These are phyloP conservation scores for Hericium coralloides DNA, from an alignment of 768 basidiomycete species.

Conservation along the genomic window DNA sequence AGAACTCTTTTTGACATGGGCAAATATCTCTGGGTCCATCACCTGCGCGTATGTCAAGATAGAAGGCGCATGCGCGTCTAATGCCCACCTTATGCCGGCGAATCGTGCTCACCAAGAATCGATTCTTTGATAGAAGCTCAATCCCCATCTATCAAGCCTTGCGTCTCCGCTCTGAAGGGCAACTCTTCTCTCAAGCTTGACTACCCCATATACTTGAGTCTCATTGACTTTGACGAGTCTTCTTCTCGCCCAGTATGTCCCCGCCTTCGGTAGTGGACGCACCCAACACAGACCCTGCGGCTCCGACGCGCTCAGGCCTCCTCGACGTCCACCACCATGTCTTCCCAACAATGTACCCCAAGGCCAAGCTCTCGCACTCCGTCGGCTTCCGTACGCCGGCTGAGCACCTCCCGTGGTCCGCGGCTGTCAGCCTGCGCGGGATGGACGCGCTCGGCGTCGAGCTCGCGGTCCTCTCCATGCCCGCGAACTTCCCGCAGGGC, in stretches of 20 bases:
- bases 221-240: too few relatives aligned
- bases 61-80: too few relatives aligned
- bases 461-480: slow-evolving; percentile 57
- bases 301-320: slow-evolving; percentile 2
- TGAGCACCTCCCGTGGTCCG: slow-evolving; percentile 60
- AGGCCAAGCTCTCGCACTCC: slow-evolving; percentile 32
- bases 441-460: slow-evolving; percentile 57
- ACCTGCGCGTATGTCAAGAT: too few relatives aligned
- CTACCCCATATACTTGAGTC: too few relatives aligned
- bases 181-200: too few relatives aligned
- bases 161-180: too few relatives aligned
- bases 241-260: too few relatives aligned
- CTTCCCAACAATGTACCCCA: slow-evolving; percentile 41
- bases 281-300: background rate
- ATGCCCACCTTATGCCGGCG: background rate
- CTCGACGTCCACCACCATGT: slow-evolving; percentile 77
- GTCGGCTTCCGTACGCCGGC: slow-evolving; percentile 56
- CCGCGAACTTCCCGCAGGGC: slow-evolving; percentile 39
- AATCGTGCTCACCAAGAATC: background rate
- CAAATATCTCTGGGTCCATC: too few relatives aligned
- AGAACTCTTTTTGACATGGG: too few relatives aligned
- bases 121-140: background rate
- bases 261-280: too few relatives aligned
- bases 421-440: slow-evolving; percentile 44
- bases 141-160: background rate